A percentile compares a stretch with the other conserved stretches of the same genome.
Evolutionary conservation across 768 basidiomycete species (phyloP).

Genomic region (Leccinellum albellum): DNA sequence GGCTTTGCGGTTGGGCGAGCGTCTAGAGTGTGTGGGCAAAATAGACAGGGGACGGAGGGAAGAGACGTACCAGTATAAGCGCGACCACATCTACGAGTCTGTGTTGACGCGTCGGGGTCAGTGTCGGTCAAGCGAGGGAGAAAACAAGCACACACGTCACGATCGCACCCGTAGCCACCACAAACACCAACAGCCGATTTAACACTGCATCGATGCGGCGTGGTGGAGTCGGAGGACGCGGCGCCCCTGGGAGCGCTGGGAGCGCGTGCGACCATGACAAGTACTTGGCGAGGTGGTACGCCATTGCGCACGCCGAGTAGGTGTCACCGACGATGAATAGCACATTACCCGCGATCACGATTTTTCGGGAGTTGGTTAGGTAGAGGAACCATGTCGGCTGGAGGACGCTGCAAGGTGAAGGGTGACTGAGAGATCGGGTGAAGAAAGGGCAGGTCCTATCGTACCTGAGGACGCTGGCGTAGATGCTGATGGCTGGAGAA

Average conservation of each 20-base stretch:
- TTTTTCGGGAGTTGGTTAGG: not conserved
- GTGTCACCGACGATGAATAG: slow-evolving; percentile 26
- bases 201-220: slow-evolving; percentile 21
- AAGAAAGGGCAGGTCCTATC: not conserved
- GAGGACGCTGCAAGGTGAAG: not conserved
- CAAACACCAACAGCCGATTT: slow-evolving; percentile 22
- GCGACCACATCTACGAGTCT: slow-evolving; percentile 27
- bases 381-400: slow-evolving; percentile 12
- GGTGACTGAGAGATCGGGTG: not conserved
- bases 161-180: slow-evolving; percentile 24
- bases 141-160: slow-evolving; percentile 15
- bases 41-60: not conserved
- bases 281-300: slow-evolving; percentile 18
- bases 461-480: slow-evolving; percentile 17
- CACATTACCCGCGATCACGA: slow-evolving; percentile 19
- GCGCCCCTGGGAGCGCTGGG: not conserved
- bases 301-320: slow-evolving; percentile 19
- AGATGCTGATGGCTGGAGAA: slow-evolving; percentile 16
- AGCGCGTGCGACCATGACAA: slow-evolving; percentile 6
- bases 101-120: not conserved
- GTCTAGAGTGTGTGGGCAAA: slow-evolving; percentile 7
- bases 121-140: not conserved
- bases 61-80: slow-evolving; percentile 19
- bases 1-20: slow-evolving; percentile 13
- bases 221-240: not conserved